Base-by-base conservation (phyloP, 2,329 filamentous ascomycete species). In the Ophiostoma ulmi region DNA sequence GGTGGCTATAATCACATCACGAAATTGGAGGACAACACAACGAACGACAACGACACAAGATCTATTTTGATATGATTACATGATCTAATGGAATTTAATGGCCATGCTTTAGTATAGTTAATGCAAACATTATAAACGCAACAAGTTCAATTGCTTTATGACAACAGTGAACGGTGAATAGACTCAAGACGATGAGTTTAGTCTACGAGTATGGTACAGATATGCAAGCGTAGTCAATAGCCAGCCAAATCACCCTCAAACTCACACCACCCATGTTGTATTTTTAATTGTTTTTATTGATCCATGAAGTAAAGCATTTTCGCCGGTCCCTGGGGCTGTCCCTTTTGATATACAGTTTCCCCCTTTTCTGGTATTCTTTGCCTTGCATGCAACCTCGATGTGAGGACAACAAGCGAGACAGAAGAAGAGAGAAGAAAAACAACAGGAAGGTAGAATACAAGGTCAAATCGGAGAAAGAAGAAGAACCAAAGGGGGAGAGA, bases 381-480 rank as follows among this genome's bases (percentile, higher is more conserved):
- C 11, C 26, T 20, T 5, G 14, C 58, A 26, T 63, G 58, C 11
- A 35, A 6, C 26, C 58, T 31, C 55, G 26, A 35, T 20, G 11
- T 63, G 58, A 63, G 58, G 26, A 7, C 6, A 17, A 17, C 26
- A 31, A 17, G 26, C 58, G 26, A 66, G 3, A n/a, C 39, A 35
- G 20, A 63, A 63, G 26, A 31, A 41, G 31, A 55, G 14, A 48
- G 36, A 64, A 65, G 20, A 44, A 22, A 36, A 48, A 64, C 22
- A 58, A 70, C 41, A 67, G 8, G 35, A 38, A 61, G 66, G 69
- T 22, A 67, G 61, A 38, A 70, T 13, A 70, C 55, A 55, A 58
- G 58, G 26, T 26, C 58, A 31, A 26, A 20, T 63, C 26, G 26
- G 58, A 35, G 52, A 63, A 14, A 65, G 20, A 14, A 20, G 35